Evolutionary conservation across 805 yeast genomes (phyloP).

Genomic region (Diddensiella caesifluorescens): DNA sequence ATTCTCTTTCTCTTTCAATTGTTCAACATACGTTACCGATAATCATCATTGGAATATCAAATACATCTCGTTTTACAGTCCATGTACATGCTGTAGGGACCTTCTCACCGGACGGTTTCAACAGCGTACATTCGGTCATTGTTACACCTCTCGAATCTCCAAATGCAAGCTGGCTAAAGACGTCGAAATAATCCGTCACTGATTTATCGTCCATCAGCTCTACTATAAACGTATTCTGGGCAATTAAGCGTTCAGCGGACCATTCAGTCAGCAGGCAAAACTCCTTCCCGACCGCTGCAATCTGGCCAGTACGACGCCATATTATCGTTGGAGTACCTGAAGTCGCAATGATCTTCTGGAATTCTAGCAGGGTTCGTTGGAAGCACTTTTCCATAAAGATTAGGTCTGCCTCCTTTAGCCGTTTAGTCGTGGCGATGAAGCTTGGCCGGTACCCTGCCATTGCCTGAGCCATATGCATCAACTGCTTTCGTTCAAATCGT

Average conservation of each 20-base stretch:
- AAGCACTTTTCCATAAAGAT: slow-evolving; percentile 56
- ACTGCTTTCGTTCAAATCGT: slow-evolving; percentile 40
- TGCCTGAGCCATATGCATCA: slow-evolving; percentile 37
- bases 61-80: slow-evolving; percentile 80
- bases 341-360: slow-evolving; percentile 44
- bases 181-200: slow-evolving; percentile 63
- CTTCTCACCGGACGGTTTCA: slow-evolving; percentile 35
- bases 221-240: slow-evolving; percentile 62
- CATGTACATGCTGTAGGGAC: slow-evolving; percentile 73
- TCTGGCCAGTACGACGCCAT: slow-evolving; percentile 84
- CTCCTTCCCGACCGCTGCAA: slow-evolving; percentile 72
- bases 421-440: slow-evolving; percentile 70
- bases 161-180: slow-evolving; percentile 68
- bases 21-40: slow-evolving; percentile 52
- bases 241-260: slow-evolving; percentile 49
- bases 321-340: slow-evolving; percentile 76
- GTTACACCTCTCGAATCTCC: slow-evolving; percentile 43
- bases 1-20: neutral
- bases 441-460: slow-evolving; percentile 57
- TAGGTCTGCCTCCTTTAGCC: slow-evolving; percentile 64
- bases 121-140: slow-evolving; percentile 37
- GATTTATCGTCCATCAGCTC: slow-evolving; percentile 80
- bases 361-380: slow-evolving; percentile 53
- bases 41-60: slow-evolving; percentile 78
- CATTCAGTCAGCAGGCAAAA: slow-evolving; percentile 66